Evolutionary conservation across 75 land plant species (phyloP).

Genomic region (Azolla pinnata): DNA sequence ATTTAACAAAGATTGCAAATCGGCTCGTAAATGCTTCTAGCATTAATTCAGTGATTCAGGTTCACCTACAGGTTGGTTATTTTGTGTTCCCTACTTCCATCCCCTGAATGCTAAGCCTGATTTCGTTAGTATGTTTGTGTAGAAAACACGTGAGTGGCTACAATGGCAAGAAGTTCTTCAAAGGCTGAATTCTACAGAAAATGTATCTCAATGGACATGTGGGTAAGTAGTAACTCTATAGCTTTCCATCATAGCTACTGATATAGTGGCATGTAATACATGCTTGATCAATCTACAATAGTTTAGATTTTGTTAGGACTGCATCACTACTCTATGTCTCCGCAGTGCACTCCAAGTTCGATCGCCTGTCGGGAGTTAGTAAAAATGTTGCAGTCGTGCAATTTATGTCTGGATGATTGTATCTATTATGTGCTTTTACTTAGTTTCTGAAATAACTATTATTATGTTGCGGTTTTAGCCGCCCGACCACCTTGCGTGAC

Average conservation of each 20-base stretch:
- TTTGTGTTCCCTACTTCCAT: neutral
- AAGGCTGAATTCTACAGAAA: constrained; percentile 68
- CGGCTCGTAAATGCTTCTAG: constrained; percentile 58
- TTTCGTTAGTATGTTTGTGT: constrained; percentile 1
- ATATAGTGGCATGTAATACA: too few species aligned
- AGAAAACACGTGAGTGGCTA: constrained; percentile 62
- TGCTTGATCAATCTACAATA: too few species aligned
- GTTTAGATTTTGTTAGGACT: too few species aligned
- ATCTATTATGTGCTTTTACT: neutral
- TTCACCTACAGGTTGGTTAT: constrained; percentile 54
- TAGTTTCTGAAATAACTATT: neutral
- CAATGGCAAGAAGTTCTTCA: constrained; percentile 69
- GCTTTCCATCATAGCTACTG: too few species aligned
- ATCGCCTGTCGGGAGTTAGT: too few species aligned
- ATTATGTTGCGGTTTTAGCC: neutral
- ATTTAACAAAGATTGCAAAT: constrained; percentile 80
- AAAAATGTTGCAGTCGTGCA: too few species aligned
- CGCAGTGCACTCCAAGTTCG: too few species aligned
- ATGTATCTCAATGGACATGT: constrained; percentile 88
- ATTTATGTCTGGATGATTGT: too few species aligned
- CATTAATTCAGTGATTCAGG: constrained; percentile 42
- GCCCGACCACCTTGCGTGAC: neutral
- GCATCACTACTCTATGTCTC: too few species aligned
- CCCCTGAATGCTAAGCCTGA: neutral
- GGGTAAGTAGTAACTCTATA: too few species aligned